A percentile compares a stretch with the other conserved stretches of the same genome.
Evolutionary conservation across 1,284 basidiomycete genomes (phyloP).

Genomic region (Apiotrichum siamense): DNA sequence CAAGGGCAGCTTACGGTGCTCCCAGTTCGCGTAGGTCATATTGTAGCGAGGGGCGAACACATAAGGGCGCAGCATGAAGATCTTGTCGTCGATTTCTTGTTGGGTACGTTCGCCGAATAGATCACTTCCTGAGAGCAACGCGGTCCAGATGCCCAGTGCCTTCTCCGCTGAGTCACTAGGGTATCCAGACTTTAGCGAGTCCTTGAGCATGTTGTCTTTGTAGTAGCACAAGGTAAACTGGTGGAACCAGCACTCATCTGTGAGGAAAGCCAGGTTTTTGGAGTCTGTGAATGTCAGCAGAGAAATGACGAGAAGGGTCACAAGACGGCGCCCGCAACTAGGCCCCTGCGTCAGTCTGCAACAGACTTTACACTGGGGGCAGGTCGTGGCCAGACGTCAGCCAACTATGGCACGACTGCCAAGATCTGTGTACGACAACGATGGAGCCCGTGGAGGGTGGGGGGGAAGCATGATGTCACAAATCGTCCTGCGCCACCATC

Average conservation of each 20-base stretch:
- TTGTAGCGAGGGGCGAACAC: constrained; percentile 53
- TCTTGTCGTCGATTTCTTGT: constrained; percentile 50
- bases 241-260: constrained; percentile 37
- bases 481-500: too few relatives aligned
- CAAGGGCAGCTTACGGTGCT: constrained; percentile 42
- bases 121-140: constrained; percentile 32
- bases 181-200: constrained; percentile 46
- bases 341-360: too few relatives aligned
- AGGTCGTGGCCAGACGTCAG: too few relatives aligned
- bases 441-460: too few relatives aligned
- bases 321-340: too few relatives aligned
- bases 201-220: constrained; percentile 39
- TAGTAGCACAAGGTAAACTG: constrained; percentile 42
- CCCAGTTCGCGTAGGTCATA: constrained; percentile 50
- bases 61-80: constrained; percentile 52
- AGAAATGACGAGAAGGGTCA: neutral
- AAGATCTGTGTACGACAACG: too few relatives aligned
- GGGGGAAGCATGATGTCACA: too few relatives aligned
- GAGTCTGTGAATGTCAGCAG: constrained; percentile 32
- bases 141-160: constrained; percentile 35
- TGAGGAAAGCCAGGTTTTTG: constrained; percentile 44
- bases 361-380: too few relatives aligned
- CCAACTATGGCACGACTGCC: too few relatives aligned
- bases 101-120: constrained; percentile 33
- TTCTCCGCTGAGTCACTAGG: constrained; percentile 42